These are phyloP conservation scores for Alternaria incomplexa DNA, from an alignment of 2,329 filamentous ascomycete species.

Conservation along the genomic window DNA sequence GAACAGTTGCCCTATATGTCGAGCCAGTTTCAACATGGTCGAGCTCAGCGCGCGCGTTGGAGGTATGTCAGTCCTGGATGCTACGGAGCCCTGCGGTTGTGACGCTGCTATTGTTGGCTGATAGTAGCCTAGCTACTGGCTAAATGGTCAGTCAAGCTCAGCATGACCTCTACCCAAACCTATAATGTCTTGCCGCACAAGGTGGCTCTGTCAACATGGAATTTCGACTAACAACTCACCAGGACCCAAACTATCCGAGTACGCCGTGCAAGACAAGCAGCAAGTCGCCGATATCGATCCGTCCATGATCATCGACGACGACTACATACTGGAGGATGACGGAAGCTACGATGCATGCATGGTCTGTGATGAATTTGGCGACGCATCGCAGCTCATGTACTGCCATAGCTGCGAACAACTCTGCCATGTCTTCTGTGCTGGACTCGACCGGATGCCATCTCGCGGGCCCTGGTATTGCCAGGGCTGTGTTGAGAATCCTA, in stretches of 20 bases:
- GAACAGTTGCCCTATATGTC: conserved; percentile 97
- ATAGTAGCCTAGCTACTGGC: conserved; percentile 28
- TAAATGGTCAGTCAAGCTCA: conserved; percentile 41
- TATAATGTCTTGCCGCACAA: conserved; percentile 6
- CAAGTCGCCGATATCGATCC: conserved; percentile 90
- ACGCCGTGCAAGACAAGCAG: conserved; percentile 77
- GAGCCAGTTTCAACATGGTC: conserved; percentile 87
- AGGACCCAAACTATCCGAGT: conserved; percentile 65
- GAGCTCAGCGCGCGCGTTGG: conserved; percentile 80
- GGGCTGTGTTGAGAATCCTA: conserved; percentile 65
- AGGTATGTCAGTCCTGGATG: conserved; percentile 61
- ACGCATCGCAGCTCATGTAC: conserved; percentile 83
- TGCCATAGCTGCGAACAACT: conserved; percentile 90
- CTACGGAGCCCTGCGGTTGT: conserved; percentile 20
- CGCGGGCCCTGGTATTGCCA: conserved; percentile 87
- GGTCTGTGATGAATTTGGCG: conserved; percentile 79
- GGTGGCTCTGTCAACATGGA: conserved; percentile 2
- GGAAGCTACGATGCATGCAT: conserved; percentile 71
- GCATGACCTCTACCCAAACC: conserved; percentile 23
- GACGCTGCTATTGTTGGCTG: conserved; percentile 23
- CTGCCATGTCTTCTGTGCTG: conserved; percentile 92
- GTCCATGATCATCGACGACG: conserved; percentile 74
- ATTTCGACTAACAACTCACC: conserved; percentile 15
- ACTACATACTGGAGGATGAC: conserved; percentile 62
- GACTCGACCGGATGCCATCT: conserved; percentile 75